Evolutionary conservation across 768 basidiomycete genomes (phyloP).

Genomic region (Suillus alpinus): DNA sequence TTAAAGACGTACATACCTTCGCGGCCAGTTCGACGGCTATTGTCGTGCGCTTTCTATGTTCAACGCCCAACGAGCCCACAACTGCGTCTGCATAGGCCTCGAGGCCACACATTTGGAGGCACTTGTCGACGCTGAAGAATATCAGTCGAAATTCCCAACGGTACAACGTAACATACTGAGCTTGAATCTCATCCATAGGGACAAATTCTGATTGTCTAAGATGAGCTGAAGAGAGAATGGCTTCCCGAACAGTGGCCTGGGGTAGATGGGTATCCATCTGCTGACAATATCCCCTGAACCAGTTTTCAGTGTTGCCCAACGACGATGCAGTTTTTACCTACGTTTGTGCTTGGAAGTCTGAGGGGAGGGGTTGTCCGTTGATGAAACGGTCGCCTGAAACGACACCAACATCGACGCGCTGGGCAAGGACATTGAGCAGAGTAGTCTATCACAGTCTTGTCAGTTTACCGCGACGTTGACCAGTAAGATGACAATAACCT

Average conservation of each 20-base stretch:
- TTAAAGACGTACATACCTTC: constrained; percentile 36
- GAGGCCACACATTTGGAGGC: constrained; percentile 61
- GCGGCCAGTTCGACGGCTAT: constrained; percentile 88
- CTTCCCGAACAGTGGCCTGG: constrained; percentile 76
- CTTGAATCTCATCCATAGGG: constrained; percentile 68
- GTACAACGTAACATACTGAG: constrained; percentile 52
- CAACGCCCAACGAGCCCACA: constrained; percentile 65
- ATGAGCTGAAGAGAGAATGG: constrained; percentile 74
- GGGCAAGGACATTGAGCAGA: constrained; percentile 45
- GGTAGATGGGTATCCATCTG: constrained; percentile 82
- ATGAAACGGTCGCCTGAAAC: constrained; percentile 43
- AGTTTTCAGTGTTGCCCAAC: background rate
- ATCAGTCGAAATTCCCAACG: background rate
- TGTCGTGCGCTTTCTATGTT: constrained; percentile 78
- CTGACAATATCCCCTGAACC: constrained; percentile 75
- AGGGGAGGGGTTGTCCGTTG: constrained; percentile 41
- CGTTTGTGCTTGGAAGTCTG: constrained; percentile 59
- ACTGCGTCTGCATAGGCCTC: constrained; percentile 64
- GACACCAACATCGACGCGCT: constrained; percentile 36
- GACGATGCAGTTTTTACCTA: constrained; percentile 3
- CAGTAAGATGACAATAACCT: constrained; percentile 26
- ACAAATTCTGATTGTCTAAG: constrained; percentile 72
- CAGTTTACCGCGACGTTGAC: constrained; percentile 2
- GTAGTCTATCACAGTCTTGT: constrained; percentile 37
- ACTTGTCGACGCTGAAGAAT: constrained; percentile 46